Evolutionary conservation across 2,329 filamentous ascomycete species (phyloP).

Genomic region (Alternaria metachromatica): DNA sequence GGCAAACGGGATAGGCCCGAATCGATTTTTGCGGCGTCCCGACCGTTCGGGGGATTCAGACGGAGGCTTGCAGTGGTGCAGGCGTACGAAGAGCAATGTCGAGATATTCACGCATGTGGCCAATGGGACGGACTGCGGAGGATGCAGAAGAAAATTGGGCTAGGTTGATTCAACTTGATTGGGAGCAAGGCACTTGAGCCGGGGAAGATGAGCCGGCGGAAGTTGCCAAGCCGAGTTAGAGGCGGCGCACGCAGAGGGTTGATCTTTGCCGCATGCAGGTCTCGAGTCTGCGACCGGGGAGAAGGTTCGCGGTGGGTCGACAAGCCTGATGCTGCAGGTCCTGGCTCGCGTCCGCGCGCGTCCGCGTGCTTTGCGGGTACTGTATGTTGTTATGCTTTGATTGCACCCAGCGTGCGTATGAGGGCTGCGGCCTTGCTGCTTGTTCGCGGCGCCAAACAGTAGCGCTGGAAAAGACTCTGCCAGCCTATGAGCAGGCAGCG

Average conservation of each 20-base stretch:
- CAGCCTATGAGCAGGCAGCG: not conserved
- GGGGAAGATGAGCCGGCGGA: conserved; percentile 32
- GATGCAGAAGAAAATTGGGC: conserved; percentile 13
- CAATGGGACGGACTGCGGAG: conserved; percentile 18
- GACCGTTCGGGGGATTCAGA: conserved; percentile 10
- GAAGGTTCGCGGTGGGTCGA: conserved; percentile 16
- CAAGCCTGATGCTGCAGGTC: conserved; percentile 31
- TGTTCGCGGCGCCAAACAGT: not conserved
- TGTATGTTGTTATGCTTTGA: conserved; percentile 10
- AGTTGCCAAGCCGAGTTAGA: conserved; percentile 6
- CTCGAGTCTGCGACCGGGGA: conserved; percentile 19
- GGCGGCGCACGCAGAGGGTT: conserved; percentile 7
- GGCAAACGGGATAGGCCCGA: not conserved
- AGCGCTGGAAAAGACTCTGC: not conserved
- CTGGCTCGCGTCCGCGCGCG: conserved; percentile 23
- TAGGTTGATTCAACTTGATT: conserved; percentile 19
- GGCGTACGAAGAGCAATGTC: conserved; percentile 16
- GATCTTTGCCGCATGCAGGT: conserved; percentile 25
- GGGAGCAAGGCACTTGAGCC: conserved; percentile 26
- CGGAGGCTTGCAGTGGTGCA: conserved; percentile 23
- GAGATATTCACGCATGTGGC: conserved; percentile 11
- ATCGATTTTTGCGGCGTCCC: not conserved
- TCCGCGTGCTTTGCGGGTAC: conserved; percentile 32
- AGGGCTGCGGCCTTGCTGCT: not conserved
- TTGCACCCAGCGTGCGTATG: conserved; percentile 5